These are phyloP conservation scores for Mycena galopus DNA, from an alignment of 768 basidiomycete genomes.

Conservation along the genomic window DNA sequence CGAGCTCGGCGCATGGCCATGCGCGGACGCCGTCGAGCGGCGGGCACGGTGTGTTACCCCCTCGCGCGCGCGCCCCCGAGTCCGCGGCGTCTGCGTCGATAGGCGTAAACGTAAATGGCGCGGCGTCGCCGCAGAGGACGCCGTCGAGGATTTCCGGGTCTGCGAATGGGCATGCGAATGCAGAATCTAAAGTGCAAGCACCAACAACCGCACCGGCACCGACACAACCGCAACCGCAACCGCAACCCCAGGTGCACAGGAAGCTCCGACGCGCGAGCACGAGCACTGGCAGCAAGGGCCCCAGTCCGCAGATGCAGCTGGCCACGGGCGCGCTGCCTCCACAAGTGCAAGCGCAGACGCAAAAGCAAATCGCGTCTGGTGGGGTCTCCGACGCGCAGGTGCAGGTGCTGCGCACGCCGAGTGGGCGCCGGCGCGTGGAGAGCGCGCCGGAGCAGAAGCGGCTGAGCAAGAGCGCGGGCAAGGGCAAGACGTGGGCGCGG, in stretches of 20 bases:
- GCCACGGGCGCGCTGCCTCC: too few species aligned
- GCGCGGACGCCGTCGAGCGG: not conserved
- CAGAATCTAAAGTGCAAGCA: too few species aligned
- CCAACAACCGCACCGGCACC: too few species aligned
- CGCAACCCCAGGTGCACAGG: too few species aligned
- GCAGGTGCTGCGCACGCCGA: not conserved
- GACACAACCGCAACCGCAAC: too few species aligned
- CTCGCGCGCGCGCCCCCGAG: too few species aligned
- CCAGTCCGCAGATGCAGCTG: too few species aligned
- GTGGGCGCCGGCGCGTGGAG: constrained; percentile 9
- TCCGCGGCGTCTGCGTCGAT: not conserved
- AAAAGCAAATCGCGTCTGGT: not conserved
- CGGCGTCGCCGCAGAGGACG: not conserved
- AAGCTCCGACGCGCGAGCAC: not conserved
- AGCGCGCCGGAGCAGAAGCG: constrained; percentile 9
- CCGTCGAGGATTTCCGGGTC: too few species aligned
- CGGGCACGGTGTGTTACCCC: not conserved
- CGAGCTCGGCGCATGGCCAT: not conserved
- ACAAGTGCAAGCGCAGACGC: not conserved
- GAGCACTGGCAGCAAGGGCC: not conserved
- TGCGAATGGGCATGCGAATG: not conserved
- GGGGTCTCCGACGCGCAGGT: too few species aligned
- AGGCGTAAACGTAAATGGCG: too few species aligned
- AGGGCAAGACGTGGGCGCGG: not conserved
- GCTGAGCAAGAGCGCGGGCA: not conserved